Conservation (phyloP, 805 yeast genomes). For the Candida nemodendra region DNA sequence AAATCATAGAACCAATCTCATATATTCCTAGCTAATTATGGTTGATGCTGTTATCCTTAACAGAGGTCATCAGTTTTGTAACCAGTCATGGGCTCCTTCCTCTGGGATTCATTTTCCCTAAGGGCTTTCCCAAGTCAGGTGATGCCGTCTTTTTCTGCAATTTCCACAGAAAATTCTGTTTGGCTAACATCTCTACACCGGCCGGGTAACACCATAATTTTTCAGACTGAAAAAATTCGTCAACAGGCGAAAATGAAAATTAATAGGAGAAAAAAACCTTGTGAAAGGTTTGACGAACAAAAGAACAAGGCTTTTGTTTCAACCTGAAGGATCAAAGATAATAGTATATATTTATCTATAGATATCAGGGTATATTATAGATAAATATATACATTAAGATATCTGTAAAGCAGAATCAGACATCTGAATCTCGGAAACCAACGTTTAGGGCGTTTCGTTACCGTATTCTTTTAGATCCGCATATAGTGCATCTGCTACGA, state of each 20-base stretch:
- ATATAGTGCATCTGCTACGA: neutral
- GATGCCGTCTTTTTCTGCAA: no score
- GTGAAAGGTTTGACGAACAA: slow-evolving; percentile 1
- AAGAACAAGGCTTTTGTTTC: slow-evolving; percentile 1
- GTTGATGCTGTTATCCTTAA: no score
- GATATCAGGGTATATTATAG: slow-evolving; percentile 7
- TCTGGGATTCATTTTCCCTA: no score
- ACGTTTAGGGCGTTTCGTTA: neutral
- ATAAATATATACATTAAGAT: slow-evolving; percentile 5
- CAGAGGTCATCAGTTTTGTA: no score
- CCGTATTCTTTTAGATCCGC: neutral
- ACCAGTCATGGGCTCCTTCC: no score
- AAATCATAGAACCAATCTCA: no score
- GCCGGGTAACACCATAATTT: no score
- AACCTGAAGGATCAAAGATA: slow-evolving; percentile 2
- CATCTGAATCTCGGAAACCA: neutral
- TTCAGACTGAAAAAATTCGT: no score
- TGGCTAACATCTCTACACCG: no score
- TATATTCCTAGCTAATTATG: no score
- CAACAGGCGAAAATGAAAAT: slow-evolving; percentile 1
- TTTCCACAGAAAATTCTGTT: no score
- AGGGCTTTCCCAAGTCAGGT: no score
- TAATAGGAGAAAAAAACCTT: slow-evolving; percentile 2
- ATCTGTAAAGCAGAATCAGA: slow-evolving; percentile 2
- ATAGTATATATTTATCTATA: slow-evolving; percentile 6